These are phyloP conservation scores for Hyphopichia burtonii DNA, from an alignment of 1,139 yeast species.

Conservation along the genomic window DNA sequence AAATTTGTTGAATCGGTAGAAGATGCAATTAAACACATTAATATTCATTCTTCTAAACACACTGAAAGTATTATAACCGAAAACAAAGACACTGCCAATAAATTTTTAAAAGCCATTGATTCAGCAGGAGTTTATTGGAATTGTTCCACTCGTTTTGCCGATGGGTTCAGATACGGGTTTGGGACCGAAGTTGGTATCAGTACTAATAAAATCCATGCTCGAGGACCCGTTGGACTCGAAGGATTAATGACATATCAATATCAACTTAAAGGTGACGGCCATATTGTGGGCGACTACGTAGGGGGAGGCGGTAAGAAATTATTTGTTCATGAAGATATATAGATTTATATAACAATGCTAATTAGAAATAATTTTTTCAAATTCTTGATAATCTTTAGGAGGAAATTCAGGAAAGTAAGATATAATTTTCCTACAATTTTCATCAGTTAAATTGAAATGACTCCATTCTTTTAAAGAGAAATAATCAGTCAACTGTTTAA, in stretches of 20 bases:
- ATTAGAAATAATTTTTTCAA: conserved; percentile 8
- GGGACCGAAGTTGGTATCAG: conserved; percentile 99
- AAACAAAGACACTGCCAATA: conserved; percentile 63
- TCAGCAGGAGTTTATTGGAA: conserved; percentile 99
- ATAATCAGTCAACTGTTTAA: conserved; percentile 62
- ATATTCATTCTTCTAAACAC: conserved; percentile 90
- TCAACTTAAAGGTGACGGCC: conserved; percentile 88
- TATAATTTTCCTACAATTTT: conserved; percentile 28
- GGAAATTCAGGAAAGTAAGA: conserved; percentile 40
- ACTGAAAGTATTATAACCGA: conserved; percentile 92
- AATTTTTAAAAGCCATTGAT: conserved; percentile 81
- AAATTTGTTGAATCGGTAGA: conserved; percentile 55
- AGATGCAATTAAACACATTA: conserved; percentile 81
- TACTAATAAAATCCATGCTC: conserved; percentile 93
- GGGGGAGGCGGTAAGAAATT: conserved; percentile 89
- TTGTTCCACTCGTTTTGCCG: conserved; percentile 95
- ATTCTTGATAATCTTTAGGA: conserved; percentile 35
- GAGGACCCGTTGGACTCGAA: conserved; percentile 98
- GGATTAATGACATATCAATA: conserved; percentile 96
- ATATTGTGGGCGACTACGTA: conserved; percentile 82
- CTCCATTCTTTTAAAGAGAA: conserved; percentile 65
- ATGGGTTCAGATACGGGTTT: conserved; percentile 96
- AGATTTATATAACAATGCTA: conserved; percentile 14
- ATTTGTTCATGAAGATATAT: conserved; percentile 72
- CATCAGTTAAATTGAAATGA: conserved; percentile 23